These are phyloP conservation scores for Exophiala sp. DNA, from an alignment of 2,329 filamentous ascomycete species.

Conservation along the genomic window DNA sequence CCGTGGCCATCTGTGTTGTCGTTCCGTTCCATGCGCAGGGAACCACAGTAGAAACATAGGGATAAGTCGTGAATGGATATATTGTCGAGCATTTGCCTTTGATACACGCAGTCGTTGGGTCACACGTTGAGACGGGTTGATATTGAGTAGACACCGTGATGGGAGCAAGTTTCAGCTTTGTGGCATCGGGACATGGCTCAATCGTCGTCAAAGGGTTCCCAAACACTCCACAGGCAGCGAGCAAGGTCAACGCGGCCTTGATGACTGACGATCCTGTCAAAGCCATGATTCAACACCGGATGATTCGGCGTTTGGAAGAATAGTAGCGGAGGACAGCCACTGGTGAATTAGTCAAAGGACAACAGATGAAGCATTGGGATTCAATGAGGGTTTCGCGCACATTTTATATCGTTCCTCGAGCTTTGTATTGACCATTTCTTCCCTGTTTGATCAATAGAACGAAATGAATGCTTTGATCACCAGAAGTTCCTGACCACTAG, in stretches of 20 bases:
- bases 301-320: too few species aligned
- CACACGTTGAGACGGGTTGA: not conserved
- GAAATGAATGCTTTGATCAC: too few species aligned
- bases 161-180: not conserved
- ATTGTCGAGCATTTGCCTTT: constrained; percentile 10
- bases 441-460: too few species aligned
- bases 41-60: constrained; percentile 19
- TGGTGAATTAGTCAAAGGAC: too few species aligned
- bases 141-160: not conserved
- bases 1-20: constrained; percentile 12
- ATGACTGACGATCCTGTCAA: not conserved
- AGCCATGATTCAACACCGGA: not conserved
- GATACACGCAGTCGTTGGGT: not conserved
- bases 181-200: not conserved
- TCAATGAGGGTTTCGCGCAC: too few species aligned
- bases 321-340: too few species aligned
- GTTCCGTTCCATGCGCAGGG: constrained; percentile 15
- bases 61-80: constrained; percentile 15
- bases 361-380: too few species aligned
- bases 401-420: too few species aligned
- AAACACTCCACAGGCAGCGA: not conserved
- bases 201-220: not conserved
- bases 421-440: too few species aligned
- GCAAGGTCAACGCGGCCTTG: not conserved
- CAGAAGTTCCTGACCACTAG: too few species aligned